Evolutionary conservation across 306 rosid genomes (phyloP).

Genomic region (Sophora flavescens): DNA sequence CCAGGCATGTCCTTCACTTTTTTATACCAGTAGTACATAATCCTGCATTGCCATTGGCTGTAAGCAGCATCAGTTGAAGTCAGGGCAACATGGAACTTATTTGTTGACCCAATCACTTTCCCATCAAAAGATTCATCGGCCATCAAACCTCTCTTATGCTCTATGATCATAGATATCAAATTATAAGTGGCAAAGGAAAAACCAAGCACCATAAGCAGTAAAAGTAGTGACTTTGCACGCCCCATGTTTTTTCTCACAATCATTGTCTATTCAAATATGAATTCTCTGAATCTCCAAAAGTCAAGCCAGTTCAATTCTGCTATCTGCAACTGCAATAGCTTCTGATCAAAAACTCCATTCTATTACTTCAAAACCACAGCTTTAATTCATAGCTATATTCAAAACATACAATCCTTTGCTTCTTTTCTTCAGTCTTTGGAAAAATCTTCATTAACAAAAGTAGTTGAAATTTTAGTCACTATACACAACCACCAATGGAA

Average conservation of each 20-base stretch:
- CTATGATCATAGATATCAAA: constrained; percentile 63
- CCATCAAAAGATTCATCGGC: constrained; percentile 46
- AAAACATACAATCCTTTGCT: constrained; percentile 24
- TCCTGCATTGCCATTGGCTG: constrained; percentile 96
- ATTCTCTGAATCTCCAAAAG: constrained; percentile 40
- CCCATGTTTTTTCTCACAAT: constrained; percentile 73
- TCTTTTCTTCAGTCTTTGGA: constrained; percentile 31
- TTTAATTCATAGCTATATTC: constrained; percentile 17
- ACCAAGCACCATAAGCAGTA: constrained; percentile 73
- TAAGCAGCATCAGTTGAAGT: constrained; percentile 94
- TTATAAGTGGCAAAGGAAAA: constrained; percentile 78
- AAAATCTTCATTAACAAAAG: constrained; percentile 47
- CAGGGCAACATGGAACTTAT: constrained; percentile 78
- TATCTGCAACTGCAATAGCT: constrained; percentile 37
- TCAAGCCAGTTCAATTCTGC: constrained; percentile 42
- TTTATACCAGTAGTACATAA: constrained; percentile 94
- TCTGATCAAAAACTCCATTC: constrained; percentile 22
- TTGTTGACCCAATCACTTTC: constrained; percentile 38
- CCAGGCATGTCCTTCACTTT: constrained; percentile 80
- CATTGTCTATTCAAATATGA: constrained; percentile 53
- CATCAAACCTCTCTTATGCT: constrained; percentile 56
- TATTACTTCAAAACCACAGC: constrained; percentile 35
- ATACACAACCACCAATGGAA: constrained; percentile 30
- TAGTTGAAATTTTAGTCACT: constrained; percentile 28
- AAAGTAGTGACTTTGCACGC: constrained; percentile 63